These are phyloP conservation scores for Taiwanofungus camphoratus DNA, from an alignment of 1,284 basidiomycete genomes.

Conservation along the genomic window DNA sequence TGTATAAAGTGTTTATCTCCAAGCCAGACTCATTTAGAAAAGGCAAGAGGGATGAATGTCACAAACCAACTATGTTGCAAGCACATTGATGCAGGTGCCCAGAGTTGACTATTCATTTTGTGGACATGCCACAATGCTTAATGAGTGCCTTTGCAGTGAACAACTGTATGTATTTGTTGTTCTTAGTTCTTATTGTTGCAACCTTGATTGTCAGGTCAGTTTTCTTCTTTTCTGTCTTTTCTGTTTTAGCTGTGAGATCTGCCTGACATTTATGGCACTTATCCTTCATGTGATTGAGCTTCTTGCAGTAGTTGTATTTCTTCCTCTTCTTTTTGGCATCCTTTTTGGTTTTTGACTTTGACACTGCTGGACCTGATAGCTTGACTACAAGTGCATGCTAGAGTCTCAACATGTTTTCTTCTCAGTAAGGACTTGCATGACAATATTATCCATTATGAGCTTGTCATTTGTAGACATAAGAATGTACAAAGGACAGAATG, in stretches of 20 bases:
- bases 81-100: no score
- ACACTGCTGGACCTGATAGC: not conserved
- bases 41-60: slow-evolving; percentile 2
- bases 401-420: slow-evolving; percentile 10
- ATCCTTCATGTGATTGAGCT: slow-evolving; percentile 11
- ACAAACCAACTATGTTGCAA: slow-evolving; percentile 13
- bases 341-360: not conserved
- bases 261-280: slow-evolving; percentile 19
- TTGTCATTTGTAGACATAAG: slow-evolving; percentile 12
- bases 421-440: slow-evolving; percentile 11
- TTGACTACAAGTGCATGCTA: slow-evolving; percentile 2
- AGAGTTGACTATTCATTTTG: no score
- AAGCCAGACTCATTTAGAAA: slow-evolving; percentile 10
- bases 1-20: slow-evolving; percentile 11
- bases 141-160: no score
- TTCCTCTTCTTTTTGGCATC: slow-evolving; percentile 3
- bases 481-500: slow-evolving; percentile 18
- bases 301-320: slow-evolving; percentile 14
- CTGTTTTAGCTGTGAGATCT: slow-evolving; percentile 1
- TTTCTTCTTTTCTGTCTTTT: not conserved
- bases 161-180: no score
- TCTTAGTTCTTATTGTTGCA: no score
- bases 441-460: slow-evolving; percentile 10
- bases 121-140: no score
- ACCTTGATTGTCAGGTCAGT: no score